Evolutionary conservation across 2,329 filamentous ascomycete species (phyloP).

Genomic region (Alternaria atra): DNA sequence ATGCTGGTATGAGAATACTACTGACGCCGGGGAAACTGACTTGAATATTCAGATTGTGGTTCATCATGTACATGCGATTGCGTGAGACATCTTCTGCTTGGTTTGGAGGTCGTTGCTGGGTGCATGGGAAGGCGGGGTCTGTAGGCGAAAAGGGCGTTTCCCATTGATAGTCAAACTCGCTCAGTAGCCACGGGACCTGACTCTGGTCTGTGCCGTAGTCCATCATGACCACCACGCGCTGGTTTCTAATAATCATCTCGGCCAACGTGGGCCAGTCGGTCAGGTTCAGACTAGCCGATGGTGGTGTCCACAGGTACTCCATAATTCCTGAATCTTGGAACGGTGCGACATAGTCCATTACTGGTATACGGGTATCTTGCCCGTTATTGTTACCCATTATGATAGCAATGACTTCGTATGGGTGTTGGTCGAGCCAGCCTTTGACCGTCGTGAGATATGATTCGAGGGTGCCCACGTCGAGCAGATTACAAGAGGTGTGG

Average conservation of each 20-base stretch:
- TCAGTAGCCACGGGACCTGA: constrained; percentile 81
- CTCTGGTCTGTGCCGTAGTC: constrained; percentile 72
- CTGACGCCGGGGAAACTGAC: constrained; percentile 48
- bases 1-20: constrained; percentile 50
- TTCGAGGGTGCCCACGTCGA: constrained; percentile 81
- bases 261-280: constrained; percentile 85
- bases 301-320: constrained; percentile 77
- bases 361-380: constrained; percentile 62
- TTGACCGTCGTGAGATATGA: constrained; percentile 74
- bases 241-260: constrained; percentile 57
- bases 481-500: constrained; percentile 82
- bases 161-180: constrained; percentile 89
- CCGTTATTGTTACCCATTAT: constrained; percentile 79
- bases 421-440: constrained; percentile 77
- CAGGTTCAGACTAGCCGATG: constrained; percentile 73
- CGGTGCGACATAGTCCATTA: constrained; percentile 70
- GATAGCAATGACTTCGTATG: constrained; percentile 88
- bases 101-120: constrained; percentile 76
- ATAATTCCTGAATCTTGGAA: constrained; percentile 77
- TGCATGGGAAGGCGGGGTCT: constrained; percentile 77
- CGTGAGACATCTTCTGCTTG: constrained; percentile 61
- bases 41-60: constrained; percentile 86
- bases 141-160: constrained; percentile 86
- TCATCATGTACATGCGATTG: constrained; percentile 79
- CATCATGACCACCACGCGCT: constrained; percentile 47